Percentiles rank a stretch among this genome's conserved stretches.
These are phyloP conservation scores for Neoascochyta sp. DNA, from an alignment of 2,329 filamentous ascomycete species.

Conservation along the genomic window DNA sequence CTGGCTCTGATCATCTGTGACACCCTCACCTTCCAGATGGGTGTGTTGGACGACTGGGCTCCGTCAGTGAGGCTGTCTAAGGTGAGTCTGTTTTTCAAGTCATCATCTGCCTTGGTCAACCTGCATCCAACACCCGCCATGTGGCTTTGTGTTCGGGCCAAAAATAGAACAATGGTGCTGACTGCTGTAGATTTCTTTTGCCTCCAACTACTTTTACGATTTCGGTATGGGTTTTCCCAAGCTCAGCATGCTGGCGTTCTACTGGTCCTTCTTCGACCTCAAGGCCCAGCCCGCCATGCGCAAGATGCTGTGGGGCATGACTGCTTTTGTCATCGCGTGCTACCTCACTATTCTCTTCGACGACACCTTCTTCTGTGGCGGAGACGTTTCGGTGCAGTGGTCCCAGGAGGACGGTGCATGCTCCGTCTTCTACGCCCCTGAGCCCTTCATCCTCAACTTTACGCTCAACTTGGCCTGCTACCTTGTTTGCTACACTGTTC, in stretches of 20 bases:
- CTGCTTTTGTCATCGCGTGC: slow-evolving; percentile 16
- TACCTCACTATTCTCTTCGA: slow-evolving; percentile 21
- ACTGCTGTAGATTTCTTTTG: slow-evolving; percentile 14
- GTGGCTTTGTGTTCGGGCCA: too few relatives aligned
- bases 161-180: too few relatives aligned
- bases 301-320: slow-evolving; percentile 20
- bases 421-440: slow-evolving; percentile 21
- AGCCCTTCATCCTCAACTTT: slow-evolving; percentile 25
- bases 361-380: slow-evolving; percentile 21
- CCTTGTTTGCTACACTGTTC: slow-evolving; percentile 16
- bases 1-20: slow-evolving; percentile 17
- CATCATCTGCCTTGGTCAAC: too few relatives aligned
- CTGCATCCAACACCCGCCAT: too few relatives aligned
- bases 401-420: slow-evolving; percentile 20
- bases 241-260: slow-evolving; percentile 24
- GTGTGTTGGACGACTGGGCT: slow-evolving; percentile 17
- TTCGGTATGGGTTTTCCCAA: slow-evolving; percentile 24
- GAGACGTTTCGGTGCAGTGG: slow-evolving; percentile 17
- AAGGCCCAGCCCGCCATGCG: slow-evolving; percentile 15
- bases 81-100: slow-evolving; percentile 2
- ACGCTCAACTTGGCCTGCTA: slow-evolving; percentile 21
- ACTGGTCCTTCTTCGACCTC: slow-evolving; percentile 21
- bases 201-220: slow-evolving; percentile 25
- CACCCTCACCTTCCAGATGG: slow-evolving; percentile 16
- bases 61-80: slow-evolving; percentile 18